Conservation (phyloP, 2,329 filamentous ascomycete species). For the Aureobasidium uvarum region DNA sequence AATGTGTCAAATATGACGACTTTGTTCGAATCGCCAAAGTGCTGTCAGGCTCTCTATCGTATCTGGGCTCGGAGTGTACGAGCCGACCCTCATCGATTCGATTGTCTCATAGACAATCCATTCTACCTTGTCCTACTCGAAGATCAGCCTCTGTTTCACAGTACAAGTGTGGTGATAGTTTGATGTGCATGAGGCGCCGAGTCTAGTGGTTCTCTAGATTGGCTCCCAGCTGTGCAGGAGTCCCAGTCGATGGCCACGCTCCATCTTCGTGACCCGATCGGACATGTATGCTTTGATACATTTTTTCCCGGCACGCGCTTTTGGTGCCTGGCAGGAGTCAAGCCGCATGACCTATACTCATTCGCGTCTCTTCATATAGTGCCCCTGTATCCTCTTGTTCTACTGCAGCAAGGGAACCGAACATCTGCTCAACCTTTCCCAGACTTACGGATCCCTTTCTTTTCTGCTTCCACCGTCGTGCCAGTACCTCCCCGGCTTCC, state of each 20-base stretch:
- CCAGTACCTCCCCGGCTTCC: constrained; percentile 21
- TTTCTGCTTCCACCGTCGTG: constrained; percentile 22
- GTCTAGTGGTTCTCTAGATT: constrained; percentile 27
- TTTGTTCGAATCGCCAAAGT: neutral
- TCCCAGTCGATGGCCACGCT: constrained; percentile 26
- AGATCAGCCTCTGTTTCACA: constrained; percentile 28
- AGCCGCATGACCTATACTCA: constrained; percentile 25
- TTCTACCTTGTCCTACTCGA: constrained; percentile 22
- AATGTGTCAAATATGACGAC: neutral
- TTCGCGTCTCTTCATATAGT: constrained; percentile 26
- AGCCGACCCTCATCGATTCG: neutral
- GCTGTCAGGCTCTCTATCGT: constrained; percentile 5
- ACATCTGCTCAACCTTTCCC: constrained; percentile 25
- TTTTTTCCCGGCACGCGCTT: constrained; percentile 40
- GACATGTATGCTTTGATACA: constrained; percentile 29
- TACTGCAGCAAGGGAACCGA: constrained; percentile 38
- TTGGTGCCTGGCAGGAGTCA: constrained; percentile 41
- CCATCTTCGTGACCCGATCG: constrained; percentile 27
- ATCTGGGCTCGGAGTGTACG: neutral
- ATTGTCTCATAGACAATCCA: constrained; percentile 15
- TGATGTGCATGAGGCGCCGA: constrained; percentile 29
- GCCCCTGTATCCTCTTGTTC: constrained; percentile 32
- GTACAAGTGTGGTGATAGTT: constrained; percentile 25
- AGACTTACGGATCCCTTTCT: constrained; percentile 25
- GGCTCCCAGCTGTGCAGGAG: constrained; percentile 20